A percentile compares a stretch with the other conserved stretches of the same genome.
Conservation (phyloP, 495 filamentous ascomycete genomes). For the Neurospora sp. region DNA sequence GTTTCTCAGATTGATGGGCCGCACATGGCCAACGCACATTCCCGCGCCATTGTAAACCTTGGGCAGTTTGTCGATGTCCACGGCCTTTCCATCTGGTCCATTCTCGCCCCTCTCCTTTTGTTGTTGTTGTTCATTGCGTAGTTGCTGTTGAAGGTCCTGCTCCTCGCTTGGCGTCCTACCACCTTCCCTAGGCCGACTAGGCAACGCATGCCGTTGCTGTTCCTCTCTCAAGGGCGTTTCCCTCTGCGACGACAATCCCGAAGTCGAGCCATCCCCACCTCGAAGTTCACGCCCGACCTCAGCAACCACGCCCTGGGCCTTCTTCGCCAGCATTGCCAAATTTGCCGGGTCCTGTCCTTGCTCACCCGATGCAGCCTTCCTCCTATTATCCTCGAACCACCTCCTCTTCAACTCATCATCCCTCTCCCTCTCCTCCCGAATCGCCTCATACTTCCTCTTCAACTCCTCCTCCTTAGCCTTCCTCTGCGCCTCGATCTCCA, state of each 20-base stretch:
- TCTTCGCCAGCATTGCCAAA: not conserved
- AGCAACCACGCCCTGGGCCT: not conserved
- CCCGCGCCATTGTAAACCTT: conserved; percentile 6
- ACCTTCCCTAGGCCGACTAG: not conserved
- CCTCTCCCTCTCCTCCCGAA: not conserved
- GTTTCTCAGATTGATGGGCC: conserved; percentile 7
- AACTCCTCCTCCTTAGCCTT: not conserved
- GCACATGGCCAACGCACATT: conserved; percentile 8
- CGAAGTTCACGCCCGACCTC: not conserved
- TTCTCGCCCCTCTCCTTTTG: not conserved
- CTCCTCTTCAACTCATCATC: conserved; percentile 6
- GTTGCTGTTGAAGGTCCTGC: not conserved
- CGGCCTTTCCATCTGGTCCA: not conserved
- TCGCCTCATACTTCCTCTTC: not conserved
- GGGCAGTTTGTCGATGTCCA: not conserved
- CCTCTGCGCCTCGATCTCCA: not conserved
- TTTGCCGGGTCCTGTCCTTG: not conserved
- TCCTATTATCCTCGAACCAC: conserved; percentile 5
- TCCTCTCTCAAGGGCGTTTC: not conserved
- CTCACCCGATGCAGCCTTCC: not conserved
- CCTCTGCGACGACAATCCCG: not conserved
- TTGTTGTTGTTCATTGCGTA: not conserved
- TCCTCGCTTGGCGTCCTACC: not conserved
- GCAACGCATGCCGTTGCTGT: not conserved
- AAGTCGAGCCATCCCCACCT: not conserved